Evolutionary conservation across 345 rosid genomes (phyloP), one percentile per base, ranked within the genome.

Genomic region (Hypericum perforatum): DNA sequence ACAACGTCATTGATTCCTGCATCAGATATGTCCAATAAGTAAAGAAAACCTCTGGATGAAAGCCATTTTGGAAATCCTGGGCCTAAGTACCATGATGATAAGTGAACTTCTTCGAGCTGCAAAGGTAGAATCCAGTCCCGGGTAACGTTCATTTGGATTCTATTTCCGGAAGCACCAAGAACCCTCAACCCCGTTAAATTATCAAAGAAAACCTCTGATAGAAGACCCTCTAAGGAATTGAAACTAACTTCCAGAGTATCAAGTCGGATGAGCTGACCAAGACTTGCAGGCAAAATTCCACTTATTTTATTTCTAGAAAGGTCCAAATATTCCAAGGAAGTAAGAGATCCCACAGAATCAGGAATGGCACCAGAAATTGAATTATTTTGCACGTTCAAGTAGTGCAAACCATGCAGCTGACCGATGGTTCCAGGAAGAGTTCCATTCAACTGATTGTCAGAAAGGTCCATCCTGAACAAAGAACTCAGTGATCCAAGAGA

Each of bases 11-110:
- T 48, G 16, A 58, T 58, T 37, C 53, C 39, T 37, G 61, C 29
- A 52, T 54, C 51, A n/a, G 45, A 45, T 43, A 69, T 53, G 11
- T 54, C 57, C 5, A 68, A 39, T 43, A 3, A 3, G 7, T 0
- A 1, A 32, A 16, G 8, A 5, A 6, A 39, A 22, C 0, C 6
- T 4, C 10, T 38, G 12, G 54, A 7, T 48, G 7, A 16, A 7
- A 63, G 54, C 67, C 67, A 63, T 6, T 41, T 22, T 22, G 61
- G 67, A 56, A 63, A 56, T 32, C 43, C 8, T 7, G 51, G 61
- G 2, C 67, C 62, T 15, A 56, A 40, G 7, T 32, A 56, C 40
- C 56, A 63, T 6, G 45, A 42, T 36, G 29, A 6, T 38, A 60
- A 52, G 7, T 8, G 15, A 9, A 60, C 2, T 5, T 0, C 0